Base-by-base conservation (phyloP, 768 basidiomycete species). In the Lactifluus pinguis region DNA sequence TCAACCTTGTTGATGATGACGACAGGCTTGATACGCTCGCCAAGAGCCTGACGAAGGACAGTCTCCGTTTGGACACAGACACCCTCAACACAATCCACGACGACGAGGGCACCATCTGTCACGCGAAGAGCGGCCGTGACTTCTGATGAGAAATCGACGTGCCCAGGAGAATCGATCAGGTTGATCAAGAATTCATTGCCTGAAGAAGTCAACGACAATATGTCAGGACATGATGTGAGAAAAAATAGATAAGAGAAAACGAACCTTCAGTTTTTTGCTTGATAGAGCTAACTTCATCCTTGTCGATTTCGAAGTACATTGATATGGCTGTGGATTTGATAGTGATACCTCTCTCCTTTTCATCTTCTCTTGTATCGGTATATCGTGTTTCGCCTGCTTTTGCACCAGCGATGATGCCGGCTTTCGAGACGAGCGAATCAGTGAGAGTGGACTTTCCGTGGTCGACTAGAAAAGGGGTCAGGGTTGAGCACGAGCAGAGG, bases 11-110 rank as follows among this genome's bases (percentile, higher is more conserved):
- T 99, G 79, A 99, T 97, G 78, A 98, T 85, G 70, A 98, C 86
- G 70, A 99, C 97, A 67, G 97, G 97, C 80, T 97, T 98, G 81
- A 99, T 98, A 75, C 97, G 94, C 80, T 99, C 97, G 45, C 86
- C 84, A 48, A 99, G 83, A 57, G 97, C 91, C 73, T 99, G 97
- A 68, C 97, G 93, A 60, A 99, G 84, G 59, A 99, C 97, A 15
- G 97, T 99, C 80, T 98, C 97, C 72, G 97, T 99, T 78, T 99
- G 97, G 45, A 98, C 97, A 75, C 95, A 99, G 71, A 98, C 97
- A 79, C 97, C 97, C 73, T 99, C 97, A 69, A 99, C 87, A 76
- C 94, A 97, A 76, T 99, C 97, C 71, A 99, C 97, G 74, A 99
- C 97, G 70, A 99, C 97, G 68, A 99, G 89, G 62, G 97, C 97